Percentiles rank a stretch among this genome's conserved stretches.
Conservation (phyloP, 495 filamentous ascomycete genomes). For the Aspergillus cavernicola region DNA sequence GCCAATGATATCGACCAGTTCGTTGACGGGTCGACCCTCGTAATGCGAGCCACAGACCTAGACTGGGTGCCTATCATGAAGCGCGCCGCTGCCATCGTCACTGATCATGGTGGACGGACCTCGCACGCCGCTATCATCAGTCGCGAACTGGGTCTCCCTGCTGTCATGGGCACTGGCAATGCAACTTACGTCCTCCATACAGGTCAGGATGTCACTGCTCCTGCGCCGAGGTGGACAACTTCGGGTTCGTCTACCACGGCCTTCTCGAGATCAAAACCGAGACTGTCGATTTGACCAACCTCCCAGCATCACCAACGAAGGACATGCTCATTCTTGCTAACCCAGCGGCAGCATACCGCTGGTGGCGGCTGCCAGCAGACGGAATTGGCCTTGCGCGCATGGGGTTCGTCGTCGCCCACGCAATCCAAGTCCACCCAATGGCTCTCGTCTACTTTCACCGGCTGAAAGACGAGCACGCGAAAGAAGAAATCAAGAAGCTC, state of each 20-base stretch:
- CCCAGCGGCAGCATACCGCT: conserved; percentile 31
- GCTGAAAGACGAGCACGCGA: conserved; percentile 23
- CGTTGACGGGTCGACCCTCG: conserved; percentile 28
- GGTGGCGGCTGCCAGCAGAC: conserved; percentile 21
- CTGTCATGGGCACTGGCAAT: conserved; percentile 28
- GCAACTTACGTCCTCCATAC: conserved; percentile 34
- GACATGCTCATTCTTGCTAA: conserved; percentile 31
- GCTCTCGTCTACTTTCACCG: conserved; percentile 30
- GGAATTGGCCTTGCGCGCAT: conserved; percentile 21
- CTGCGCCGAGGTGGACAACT: conserved; percentile 32
- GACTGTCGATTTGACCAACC: conserved; percentile 21
- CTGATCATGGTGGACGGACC: conserved; percentile 37
- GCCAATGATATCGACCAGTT: conserved; percentile 29
- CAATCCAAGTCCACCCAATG: conserved; percentile 26
- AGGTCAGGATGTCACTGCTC: conserved; percentile 34
- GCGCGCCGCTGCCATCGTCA: conserved; percentile 31
- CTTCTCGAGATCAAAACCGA: conserved; percentile 22
- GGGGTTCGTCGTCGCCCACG: conserved; percentile 20
- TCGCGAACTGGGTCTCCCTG: conserved; percentile 35
- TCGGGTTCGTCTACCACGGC: conserved; percentile 35
- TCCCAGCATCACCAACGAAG: conserved; percentile 14
- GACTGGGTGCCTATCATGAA: conserved; percentile 41
- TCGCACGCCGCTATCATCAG: conserved; percentile 40
- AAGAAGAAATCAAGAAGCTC: conserved; percentile 23
- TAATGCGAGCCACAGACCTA: conserved; percentile 30